These are phyloP conservation scores for Aphanomyces stellatus DNA, from an alignment of 352 stramenopile genomes.

Conservation along the genomic window DNA sequence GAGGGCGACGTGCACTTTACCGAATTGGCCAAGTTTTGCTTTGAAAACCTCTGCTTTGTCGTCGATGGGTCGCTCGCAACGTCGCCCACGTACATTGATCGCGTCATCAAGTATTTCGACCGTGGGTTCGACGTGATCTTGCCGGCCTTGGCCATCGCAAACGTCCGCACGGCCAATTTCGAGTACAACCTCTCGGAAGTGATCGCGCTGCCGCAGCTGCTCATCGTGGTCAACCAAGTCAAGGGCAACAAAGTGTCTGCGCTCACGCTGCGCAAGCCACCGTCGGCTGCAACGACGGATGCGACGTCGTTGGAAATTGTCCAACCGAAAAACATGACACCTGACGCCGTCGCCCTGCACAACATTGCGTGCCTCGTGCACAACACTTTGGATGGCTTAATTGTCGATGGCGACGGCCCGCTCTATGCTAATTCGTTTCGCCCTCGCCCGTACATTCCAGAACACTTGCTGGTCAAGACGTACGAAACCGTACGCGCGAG, in stretches of 20 bases:
- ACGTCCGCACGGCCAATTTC: neutral
- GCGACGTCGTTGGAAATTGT: too few relatives aligned
- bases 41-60: slow-evolving; percentile 3
- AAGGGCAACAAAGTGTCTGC: neutral
- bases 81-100: neutral
- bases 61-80: neutral
- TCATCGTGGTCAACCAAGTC: neutral
- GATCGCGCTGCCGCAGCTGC: neutral
- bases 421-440: neutral
- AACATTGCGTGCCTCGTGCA: neutral
- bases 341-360: neutral
- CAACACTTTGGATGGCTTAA: neutral
- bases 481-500: neutral
- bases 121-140: neutral
- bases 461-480: neutral
- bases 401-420: neutral
- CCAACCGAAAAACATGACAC: neutral
- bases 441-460: neutral
- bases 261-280: neutral
- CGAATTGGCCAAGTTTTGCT: neutral
- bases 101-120: slow-evolving; percentile 1
- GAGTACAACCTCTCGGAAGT: neutral
- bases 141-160: neutral
- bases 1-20: neutral
- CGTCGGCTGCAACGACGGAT: too few relatives aligned